Evolutionary conservation across 768 basidiomycete species (phyloP).

Genomic region (Suillus weaverae): DNA sequence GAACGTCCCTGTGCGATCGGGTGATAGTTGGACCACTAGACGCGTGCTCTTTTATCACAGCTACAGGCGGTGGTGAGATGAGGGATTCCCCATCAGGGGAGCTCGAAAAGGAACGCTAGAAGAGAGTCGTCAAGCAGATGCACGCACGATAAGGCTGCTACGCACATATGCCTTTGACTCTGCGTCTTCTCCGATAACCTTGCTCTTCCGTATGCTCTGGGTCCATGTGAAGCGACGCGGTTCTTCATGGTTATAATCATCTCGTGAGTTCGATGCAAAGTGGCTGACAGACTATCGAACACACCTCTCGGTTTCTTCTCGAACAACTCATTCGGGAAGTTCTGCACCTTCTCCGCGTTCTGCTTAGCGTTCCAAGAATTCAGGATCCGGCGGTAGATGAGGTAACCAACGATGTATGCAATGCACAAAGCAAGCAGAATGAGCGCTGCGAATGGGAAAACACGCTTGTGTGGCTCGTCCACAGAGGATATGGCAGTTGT

Average conservation of each 20-base stretch:
- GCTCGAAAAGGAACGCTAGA: neutral
- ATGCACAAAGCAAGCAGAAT: slow-evolving; percentile 29
- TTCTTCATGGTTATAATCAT: neutral
- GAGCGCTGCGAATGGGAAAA: slow-evolving; percentile 20
- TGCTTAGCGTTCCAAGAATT: slow-evolving; percentile 20
- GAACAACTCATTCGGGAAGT: slow-evolving; percentile 16
- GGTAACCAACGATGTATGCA: slow-evolving; percentile 25
- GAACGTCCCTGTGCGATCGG: slow-evolving; percentile 2
- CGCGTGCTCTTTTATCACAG: slow-evolving; percentile 15
- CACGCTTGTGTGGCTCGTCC: slow-evolving; percentile 11
- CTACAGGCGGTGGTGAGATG: slow-evolving; percentile 15
- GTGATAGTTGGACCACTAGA: neutral
- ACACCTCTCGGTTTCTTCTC: slow-evolving; percentile 30
- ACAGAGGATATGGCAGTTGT: slow-evolving; percentile 8
- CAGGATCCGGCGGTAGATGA: slow-evolving; percentile 24
- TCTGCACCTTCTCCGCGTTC: slow-evolving; percentile 16
- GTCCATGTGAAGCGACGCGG: slow-evolving; percentile 24
- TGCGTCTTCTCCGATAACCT: neutral
- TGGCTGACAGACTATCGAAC: slow-evolving; percentile 1
- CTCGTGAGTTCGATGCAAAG: neutral
- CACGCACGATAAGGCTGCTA: neutral
- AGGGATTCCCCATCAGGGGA: slow-evolving; percentile 17
- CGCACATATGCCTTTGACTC: neutral
- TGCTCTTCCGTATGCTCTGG: slow-evolving; percentile 10
- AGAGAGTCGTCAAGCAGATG: neutral